A percentile compares a stretch with the other conserved stretches of the same genome.
Evolutionary conservation across 257 asterid genomes (phyloP).

Genomic region (Forsythia viridissima): DNA sequence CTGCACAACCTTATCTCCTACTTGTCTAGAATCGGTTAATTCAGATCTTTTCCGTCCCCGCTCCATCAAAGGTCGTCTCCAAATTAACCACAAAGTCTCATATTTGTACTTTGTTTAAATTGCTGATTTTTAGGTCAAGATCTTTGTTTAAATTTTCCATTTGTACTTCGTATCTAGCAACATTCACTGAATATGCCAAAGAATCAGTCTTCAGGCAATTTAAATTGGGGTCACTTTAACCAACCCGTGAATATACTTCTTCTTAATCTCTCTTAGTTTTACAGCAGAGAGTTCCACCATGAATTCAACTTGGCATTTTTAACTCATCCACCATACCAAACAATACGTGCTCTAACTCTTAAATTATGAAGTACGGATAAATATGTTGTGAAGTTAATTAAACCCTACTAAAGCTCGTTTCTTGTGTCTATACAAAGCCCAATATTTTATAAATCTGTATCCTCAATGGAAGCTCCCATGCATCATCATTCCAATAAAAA

Average conservation of each 20-base stretch:
- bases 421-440: slow-evolving; percentile 8
- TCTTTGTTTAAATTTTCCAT: background rate
- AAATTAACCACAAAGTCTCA: background rate
- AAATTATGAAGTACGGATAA: background rate
- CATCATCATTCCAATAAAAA: slow-evolving; percentile 14
- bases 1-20: background rate
- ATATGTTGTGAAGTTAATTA: background rate
- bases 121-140: background rate
- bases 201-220: background rate
- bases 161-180: background rate
- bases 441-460: slow-evolving; percentile 3
- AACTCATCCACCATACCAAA: background rate
- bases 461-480: background rate
- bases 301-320: background rate
- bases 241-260: too few relatives aligned
- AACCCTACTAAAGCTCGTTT: background rate
- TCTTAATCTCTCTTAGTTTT: too few relatives aligned
- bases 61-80: background rate
- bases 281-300: background rate
- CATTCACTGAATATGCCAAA: background rate
- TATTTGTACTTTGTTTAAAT: too few relatives aligned
- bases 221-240: background rate
- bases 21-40: background rate
- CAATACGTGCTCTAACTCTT: background rate
- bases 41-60: background rate